These are phyloP conservation scores for Microsporum ferrugineum DNA, from an alignment of 2,329 filamentous ascomycete species.

Conservation along the genomic window DNA sequence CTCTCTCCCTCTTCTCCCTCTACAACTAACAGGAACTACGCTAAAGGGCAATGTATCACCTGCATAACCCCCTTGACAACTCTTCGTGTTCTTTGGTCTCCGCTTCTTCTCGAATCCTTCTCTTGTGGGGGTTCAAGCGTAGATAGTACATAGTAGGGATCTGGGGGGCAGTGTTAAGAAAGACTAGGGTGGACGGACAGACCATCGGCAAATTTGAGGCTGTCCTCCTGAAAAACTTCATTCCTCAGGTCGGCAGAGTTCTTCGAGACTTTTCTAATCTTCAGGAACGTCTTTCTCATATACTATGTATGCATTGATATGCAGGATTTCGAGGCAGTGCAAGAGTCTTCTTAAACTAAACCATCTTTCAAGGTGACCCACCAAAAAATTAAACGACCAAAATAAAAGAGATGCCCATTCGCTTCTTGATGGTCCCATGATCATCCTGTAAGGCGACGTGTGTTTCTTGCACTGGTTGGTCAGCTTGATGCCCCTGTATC, in stretches of 20 bases:
- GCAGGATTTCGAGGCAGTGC: not conserved
- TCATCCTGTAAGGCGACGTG: not conserved
- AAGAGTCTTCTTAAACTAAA: not conserved
- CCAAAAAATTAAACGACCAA: not conserved
- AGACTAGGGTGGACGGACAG: not conserved
- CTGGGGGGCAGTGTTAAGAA: not conserved
- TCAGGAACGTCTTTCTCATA: not conserved
- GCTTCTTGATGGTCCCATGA: not conserved
- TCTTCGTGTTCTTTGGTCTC: not conserved
- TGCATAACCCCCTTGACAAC: not conserved
- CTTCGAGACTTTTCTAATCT: not conserved
- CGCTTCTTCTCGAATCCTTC: slow-evolving; percentile 2
- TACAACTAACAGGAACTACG: not conserved
- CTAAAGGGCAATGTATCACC: not conserved
- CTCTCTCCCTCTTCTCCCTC: not conserved
- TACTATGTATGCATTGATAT: not conserved
- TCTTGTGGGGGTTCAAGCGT: not conserved
- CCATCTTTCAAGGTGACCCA: not conserved
- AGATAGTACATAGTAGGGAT: not conserved
- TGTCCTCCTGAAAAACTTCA: not conserved
- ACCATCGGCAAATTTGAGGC: not conserved
- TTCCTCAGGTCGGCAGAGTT: not conserved
- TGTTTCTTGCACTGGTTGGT: not conserved
- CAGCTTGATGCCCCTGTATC: not conserved
- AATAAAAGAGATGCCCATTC: not conserved